Percentiles rank a stretch among this genome's conserved stretches.
Conservation (phyloP, 495 filamentous ascomycete genomes). For the Hyaloscypha hepaticicola region DNA sequence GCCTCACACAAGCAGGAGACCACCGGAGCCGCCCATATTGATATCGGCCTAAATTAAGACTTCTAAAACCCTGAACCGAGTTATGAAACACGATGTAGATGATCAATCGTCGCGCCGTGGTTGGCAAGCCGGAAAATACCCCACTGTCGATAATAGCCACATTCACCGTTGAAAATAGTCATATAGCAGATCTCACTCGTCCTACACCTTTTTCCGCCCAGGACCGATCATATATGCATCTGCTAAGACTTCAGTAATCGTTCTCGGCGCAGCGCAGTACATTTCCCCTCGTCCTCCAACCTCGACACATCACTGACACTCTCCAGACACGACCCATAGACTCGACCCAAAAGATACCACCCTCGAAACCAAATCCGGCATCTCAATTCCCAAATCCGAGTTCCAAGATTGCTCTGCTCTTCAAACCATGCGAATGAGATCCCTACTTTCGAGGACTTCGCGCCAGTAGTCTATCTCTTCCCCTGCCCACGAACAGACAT, state of each 20-base stretch:
- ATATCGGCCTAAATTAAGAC: not conserved
- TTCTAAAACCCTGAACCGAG: not conserved
- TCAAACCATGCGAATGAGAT: constrained; percentile 26
- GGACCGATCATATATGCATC: not conserved
- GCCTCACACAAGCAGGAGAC: not conserved
- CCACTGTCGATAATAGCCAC: not conserved
- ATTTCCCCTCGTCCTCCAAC: not conserved
- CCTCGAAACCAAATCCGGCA: constrained; percentile 7
- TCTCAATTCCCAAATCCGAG: constrained; percentile 16
- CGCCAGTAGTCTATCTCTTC: constrained; percentile 9
- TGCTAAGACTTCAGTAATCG: constrained; percentile 22
- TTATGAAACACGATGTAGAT: not conserved
- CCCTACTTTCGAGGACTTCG: constrained; percentile 18
- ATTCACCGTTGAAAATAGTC: not conserved
- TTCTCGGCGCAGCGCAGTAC: constrained; percentile 22
- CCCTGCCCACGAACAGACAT: constrained; percentile 23
- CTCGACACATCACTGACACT: not conserved
- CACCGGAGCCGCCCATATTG: not conserved
- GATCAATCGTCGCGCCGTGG: constrained; percentile 1
- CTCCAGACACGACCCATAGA: constrained; percentile 20
- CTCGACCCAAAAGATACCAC: constrained; percentile 11
- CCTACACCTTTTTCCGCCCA: not conserved
- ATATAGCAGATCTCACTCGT: not conserved
- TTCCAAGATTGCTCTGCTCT: constrained; percentile 19
- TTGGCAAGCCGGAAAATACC: not conserved